phyloP scores from a whole-genome alignment of 331 rosid genomes.

The Rosa hybrid region DNA sequence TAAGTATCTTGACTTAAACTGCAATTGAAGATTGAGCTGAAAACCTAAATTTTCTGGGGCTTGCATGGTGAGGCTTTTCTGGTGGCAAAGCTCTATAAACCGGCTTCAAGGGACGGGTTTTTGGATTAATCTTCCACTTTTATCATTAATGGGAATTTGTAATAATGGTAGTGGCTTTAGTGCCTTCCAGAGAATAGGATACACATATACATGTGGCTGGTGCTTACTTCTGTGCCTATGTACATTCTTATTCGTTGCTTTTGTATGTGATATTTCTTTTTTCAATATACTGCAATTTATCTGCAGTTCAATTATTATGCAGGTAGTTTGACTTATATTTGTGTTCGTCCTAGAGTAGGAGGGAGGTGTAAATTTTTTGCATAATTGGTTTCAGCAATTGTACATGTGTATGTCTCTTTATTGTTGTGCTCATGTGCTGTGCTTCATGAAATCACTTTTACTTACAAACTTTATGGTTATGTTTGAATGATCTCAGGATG shows the following conservation, averaged over 20 bases:
- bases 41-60: not conserved
- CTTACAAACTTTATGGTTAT: not conserved
- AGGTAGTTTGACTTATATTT: not conserved
- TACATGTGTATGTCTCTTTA: not conserved
- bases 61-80: not conserved
- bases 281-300: not conserved
- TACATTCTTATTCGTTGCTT: not conserved
- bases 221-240: not conserved
- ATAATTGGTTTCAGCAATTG: not conserved
- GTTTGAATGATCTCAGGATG: slow-evolving; percentile 53
- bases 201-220: not conserved
- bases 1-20: not conserved
- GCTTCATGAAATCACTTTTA: not conserved
- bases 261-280: not conserved
- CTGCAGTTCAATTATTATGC: not conserved
- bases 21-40: not conserved
- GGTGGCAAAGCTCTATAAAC: not conserved
- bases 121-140: not conserved
- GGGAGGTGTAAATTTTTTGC: not conserved
- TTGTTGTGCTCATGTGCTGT: not conserved
- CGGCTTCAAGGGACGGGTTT: not conserved
- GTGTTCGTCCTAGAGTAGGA: not conserved
- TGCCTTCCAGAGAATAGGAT: not conserved
- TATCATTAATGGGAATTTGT: not conserved
- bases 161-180: not conserved